These are phyloP conservation scores for Physcomitrium patens DNA, from an alignment of 225 moss, liverwort and hornwort species.

Conservation along the genomic window DNA sequence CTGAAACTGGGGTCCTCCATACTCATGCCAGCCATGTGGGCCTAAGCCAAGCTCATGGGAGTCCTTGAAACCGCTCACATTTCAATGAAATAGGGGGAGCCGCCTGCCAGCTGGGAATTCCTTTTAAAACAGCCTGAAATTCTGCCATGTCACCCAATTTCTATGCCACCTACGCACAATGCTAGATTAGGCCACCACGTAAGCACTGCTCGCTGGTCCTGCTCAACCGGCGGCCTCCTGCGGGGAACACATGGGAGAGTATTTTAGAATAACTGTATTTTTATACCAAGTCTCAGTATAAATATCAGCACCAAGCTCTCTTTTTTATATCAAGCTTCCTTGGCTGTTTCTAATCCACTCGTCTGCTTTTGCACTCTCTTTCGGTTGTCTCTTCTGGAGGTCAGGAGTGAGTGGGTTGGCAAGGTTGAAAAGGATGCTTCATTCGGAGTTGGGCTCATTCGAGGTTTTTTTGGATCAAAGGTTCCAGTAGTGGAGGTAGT, in stretches of 20 bases:
- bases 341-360: no score
- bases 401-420: no score
- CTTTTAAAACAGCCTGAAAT: neutral
- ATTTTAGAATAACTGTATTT: neutral
- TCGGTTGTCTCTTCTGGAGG: no score
- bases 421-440: no score
- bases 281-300: no score
- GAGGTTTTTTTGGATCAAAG: no score
- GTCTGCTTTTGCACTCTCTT: no score
- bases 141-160: conserved; percentile 4
- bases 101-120: neutral
- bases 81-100: no score
- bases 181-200: neutral
- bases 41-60: neutral
- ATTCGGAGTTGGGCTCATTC: no score
- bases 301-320: no score
- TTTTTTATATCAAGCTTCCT: no score
- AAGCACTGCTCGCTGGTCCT: neutral
- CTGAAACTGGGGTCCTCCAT: neutral
- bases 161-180: neutral
- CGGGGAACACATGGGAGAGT: neutral
- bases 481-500: no score
- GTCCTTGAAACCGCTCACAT: neutral
- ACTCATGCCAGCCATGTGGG: neutral
- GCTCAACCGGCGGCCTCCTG: neutral